phyloP scores from a whole-genome alignment of 2,329 filamentous ascomycete genomes.

The Aspergillus tanneri region DNA sequence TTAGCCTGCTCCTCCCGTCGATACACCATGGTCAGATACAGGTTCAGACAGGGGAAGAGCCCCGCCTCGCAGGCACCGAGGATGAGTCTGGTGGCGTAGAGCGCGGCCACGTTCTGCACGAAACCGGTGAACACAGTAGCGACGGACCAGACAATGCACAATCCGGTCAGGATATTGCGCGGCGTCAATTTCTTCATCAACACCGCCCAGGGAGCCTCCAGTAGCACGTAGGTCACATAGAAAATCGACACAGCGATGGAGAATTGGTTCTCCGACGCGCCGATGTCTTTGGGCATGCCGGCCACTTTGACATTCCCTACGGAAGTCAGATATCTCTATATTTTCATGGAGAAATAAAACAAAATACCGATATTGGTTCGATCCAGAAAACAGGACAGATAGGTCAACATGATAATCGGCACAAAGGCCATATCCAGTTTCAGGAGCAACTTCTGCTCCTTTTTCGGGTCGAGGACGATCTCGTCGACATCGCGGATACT shows the following conservation, averaged over 20 bases:
- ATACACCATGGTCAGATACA: slow-evolving; percentile 45
- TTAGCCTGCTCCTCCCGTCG: slow-evolving; percentile 43
- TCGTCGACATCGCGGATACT: slow-evolving; percentile 22
- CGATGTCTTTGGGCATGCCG: slow-evolving; percentile 49
- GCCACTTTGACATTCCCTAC: slow-evolving; percentile 50
- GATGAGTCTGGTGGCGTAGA: slow-evolving; percentile 44
- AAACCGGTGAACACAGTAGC: slow-evolving; percentile 52
- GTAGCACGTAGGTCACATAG: slow-evolving; percentile 53
- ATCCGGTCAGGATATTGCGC: slow-evolving; percentile 39
- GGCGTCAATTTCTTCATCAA: slow-evolving; percentile 51
- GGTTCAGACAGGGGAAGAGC: slow-evolving; percentile 41
- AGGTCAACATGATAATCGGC: slow-evolving; percentile 57
- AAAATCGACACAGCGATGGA: slow-evolving; percentile 53
- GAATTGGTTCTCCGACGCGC: slow-evolving; percentile 43
- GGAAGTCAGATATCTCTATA: background rate
- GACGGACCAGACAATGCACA: slow-evolving; percentile 51
- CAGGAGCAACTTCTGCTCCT: slow-evolving; percentile 48
- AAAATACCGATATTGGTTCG: slow-evolving; percentile 51
- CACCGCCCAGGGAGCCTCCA: slow-evolving; percentile 51
- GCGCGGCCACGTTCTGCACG: slow-evolving; percentile 41
- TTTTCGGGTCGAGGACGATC: slow-evolving; percentile 43
- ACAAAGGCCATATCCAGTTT: slow-evolving; percentile 52
- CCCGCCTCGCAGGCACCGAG: slow-evolving; percentile 41
- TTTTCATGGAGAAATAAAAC: background rate
- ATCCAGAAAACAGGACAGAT: slow-evolving; percentile 57